Evolutionary conservation across 306 rosid species (phyloP).

Genomic region (Abrus pulchellus): DNA sequence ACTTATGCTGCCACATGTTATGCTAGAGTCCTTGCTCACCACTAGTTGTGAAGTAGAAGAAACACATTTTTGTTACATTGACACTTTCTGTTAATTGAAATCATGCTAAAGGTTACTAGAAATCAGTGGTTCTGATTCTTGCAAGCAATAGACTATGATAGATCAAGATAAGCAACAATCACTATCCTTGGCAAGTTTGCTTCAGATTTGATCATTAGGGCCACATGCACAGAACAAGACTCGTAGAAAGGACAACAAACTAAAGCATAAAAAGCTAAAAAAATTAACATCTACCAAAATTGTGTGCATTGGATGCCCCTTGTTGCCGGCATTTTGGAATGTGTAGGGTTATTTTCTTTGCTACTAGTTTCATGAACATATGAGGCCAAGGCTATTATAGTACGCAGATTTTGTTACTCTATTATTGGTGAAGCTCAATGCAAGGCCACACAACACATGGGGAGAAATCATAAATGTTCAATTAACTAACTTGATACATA

Average conservation of each 20-base stretch:
- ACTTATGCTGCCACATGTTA: slow-evolving; percentile 30
- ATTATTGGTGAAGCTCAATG: slow-evolving; percentile 56
- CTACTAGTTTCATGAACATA: slow-evolving; percentile 24
- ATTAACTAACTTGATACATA: slow-evolving; percentile 25
- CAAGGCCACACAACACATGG: slow-evolving; percentile 51
- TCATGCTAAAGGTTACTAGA: slow-evolving; percentile 36
- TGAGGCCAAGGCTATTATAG: slow-evolving; percentile 38
- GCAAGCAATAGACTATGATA: slow-evolving; percentile 36
- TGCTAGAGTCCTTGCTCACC: slow-evolving; percentile 39
- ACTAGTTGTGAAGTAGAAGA: slow-evolving; percentile 48
- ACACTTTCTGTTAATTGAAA: slow-evolving; percentile 40
- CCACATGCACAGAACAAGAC: slow-evolving; percentile 43
- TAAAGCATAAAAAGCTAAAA: slow-evolving; percentile 39
- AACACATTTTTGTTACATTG: slow-evolving; percentile 36
- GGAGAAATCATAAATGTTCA: slow-evolving; percentile 32
- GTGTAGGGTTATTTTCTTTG: slow-evolving; percentile 49
- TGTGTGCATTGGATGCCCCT: slow-evolving; percentile 43
- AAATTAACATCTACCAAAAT: slow-evolving; percentile 37
- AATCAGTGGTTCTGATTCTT: slow-evolving; percentile 43
- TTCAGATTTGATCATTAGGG: slow-evolving; percentile 41
- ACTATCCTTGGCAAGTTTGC: slow-evolving; percentile 40
- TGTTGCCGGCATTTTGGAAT: slow-evolving; percentile 42
- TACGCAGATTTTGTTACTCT: slow-evolving; percentile 41
- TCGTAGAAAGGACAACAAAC: slow-evolving; percentile 28
- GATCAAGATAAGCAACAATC: slow-evolving; percentile 47